Percentiles rank a stretch among this genome's conserved stretches.
Evolutionary conservation across 495 filamentous ascomycete genomes (phyloP).

Genomic region (Neurospora cerealis): DNA sequence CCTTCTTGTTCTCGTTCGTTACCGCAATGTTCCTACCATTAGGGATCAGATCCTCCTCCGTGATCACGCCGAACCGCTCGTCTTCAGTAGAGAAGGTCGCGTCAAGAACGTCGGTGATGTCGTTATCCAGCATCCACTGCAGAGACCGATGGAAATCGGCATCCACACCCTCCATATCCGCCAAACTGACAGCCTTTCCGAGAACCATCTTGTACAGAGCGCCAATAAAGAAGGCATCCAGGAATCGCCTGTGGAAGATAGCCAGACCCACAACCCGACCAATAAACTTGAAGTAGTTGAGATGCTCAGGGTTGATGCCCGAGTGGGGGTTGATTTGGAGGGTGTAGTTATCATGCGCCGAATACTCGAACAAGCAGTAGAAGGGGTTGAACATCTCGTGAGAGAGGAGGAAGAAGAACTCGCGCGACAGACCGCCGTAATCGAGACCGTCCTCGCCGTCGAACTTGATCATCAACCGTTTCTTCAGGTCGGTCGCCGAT

Average conservation of each 20-base stretch:
- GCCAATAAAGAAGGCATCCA: conserved; percentile 99
- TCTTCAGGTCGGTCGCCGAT: conserved; percentile 93
- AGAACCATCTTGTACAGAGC: conserved; percentile 99
- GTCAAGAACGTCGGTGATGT: conserved; percentile 82
- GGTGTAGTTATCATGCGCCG: conserved; percentile 99
- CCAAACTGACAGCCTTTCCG: conserved; percentile 79
- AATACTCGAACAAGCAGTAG: conserved; percentile 99
- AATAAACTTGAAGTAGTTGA: conserved; percentile 99
- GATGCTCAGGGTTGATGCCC: conserved; percentile 97
- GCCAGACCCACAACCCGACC: conserved; percentile 94
- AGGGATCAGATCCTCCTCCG: conserved; percentile 86
- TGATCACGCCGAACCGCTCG: conserved; percentile 90
- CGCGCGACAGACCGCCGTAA: conserved; percentile 95
- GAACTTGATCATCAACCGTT: conserved; percentile 98
- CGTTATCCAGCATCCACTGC: conserved; percentile 95
- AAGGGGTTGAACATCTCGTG: conserved; percentile 99
- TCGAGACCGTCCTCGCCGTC: conserved; percentile 97
- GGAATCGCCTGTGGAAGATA: conserved; percentile 95
- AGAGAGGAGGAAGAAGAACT: conserved; percentile 99
- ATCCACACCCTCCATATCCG: conserved; percentile 99
- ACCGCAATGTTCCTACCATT: conserved; percentile 86
- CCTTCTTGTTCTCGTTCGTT: conserved; percentile 92
- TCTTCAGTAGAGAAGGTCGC: conserved; percentile 94
- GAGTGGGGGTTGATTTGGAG: conserved; percentile 99
- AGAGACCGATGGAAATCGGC: conserved; percentile 92